Evolutionary conservation across 345 rosid genomes (phyloP).

Genomic region (Eucalyptus curtisii): DNA sequence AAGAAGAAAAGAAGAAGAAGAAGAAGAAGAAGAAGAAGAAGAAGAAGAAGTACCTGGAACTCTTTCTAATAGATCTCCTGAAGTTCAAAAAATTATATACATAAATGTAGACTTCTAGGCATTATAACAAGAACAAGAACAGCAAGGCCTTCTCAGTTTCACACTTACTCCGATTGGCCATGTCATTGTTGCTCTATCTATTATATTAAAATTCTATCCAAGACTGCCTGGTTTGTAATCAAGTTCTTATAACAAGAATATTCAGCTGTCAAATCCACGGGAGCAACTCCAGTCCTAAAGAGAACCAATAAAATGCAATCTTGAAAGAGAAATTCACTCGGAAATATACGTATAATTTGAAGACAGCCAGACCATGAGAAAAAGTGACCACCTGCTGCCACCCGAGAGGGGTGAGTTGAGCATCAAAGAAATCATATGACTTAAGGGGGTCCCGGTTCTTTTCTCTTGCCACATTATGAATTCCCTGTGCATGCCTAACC

Average conservation of each 20-base stretch:
- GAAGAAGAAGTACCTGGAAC: background rate
- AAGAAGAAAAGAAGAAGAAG: too few species aligned
- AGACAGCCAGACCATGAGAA: background rate
- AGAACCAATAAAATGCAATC: background rate
- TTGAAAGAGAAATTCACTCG: background rate
- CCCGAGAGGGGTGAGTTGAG: conserved; percentile 68
- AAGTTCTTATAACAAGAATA: background rate
- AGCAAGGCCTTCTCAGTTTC: background rate
- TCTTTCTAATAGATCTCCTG: background rate
- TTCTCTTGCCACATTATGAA: conserved; percentile 76
- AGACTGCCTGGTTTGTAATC: background rate
- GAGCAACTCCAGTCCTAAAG: background rate
- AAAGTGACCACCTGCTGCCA: conserved; percentile 54
- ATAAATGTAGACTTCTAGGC: background rate
- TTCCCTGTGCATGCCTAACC: conserved; percentile 93
- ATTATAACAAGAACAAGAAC: background rate
- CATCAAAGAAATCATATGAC: conserved; percentile 62
- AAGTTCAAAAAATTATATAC: background rate
- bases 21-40: too few species aligned
- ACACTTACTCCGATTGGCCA: background rate
- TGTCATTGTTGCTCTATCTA: background rate
- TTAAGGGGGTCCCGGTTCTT: conserved; percentile 24
- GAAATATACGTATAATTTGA: background rate
- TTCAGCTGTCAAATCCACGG: background rate
- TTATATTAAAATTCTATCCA: background rate